Evolutionary conservation across 352 stramenopile genomes (phyloP).

Genomic region (Pythium volutum): DNA sequence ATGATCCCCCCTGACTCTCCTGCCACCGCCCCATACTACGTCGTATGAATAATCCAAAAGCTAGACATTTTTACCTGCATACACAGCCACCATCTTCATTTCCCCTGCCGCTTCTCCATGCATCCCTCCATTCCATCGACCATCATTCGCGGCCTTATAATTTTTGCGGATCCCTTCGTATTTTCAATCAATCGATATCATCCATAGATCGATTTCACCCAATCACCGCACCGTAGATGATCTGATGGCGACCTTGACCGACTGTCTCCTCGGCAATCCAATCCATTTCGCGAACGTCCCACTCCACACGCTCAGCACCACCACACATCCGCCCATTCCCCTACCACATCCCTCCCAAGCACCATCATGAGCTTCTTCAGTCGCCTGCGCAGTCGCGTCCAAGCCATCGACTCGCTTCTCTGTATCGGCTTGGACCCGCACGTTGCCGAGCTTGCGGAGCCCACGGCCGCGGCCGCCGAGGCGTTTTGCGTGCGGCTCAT

Average conservation of each 20-base stretch:
- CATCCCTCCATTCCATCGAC: neutral
- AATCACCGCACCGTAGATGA: conserved; percentile 3
- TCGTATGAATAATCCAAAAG: neutral
- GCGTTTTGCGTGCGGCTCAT: conserved; percentile 96
- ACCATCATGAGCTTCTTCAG: conserved; percentile 84
- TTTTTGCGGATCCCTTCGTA: neutral
- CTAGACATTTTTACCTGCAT: neutral
- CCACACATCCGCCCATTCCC: neutral
- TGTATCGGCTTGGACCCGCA: conserved; percentile 99
- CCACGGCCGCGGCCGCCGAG: conserved; percentile 89
- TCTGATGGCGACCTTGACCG: conserved; percentile 11
- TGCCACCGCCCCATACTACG: neutral
- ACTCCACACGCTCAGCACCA: conserved; percentile 16
- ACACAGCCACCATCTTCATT: neutral
- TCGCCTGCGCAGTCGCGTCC: conserved; percentile 80
- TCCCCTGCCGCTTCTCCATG: too few relatives aligned
- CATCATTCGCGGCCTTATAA: conserved; percentile 1
- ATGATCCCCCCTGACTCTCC: neutral
- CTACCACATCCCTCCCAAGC: neutral
- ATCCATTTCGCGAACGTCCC: conserved; percentile 4
- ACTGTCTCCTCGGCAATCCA: neutral
- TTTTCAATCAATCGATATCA: conserved; percentile 3
- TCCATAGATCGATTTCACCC: neutral
- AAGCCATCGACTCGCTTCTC: conserved; percentile 93
- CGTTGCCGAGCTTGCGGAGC: conserved; percentile 63